phyloP scores from a whole-genome alignment of 1,284 basidiomycete species.

The Sanghuangporus baumii region DNA sequence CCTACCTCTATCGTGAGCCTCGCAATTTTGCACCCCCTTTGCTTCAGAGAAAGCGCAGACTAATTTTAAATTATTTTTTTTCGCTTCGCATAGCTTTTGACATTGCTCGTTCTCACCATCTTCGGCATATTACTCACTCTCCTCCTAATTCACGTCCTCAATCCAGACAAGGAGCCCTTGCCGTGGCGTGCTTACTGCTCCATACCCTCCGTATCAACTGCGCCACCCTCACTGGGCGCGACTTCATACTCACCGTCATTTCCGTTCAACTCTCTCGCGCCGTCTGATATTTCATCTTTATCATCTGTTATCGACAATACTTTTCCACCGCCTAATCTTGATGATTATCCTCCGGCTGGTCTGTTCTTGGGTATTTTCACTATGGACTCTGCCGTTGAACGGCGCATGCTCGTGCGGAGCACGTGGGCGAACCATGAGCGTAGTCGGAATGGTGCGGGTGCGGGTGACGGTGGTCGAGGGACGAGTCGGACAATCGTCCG shows the following conservation, averaged over 20 bases:
- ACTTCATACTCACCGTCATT: slow-evolving; percentile 31
- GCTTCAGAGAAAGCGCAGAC: not conserved
- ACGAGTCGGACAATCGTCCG: slow-evolving; percentile 86
- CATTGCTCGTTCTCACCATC: slow-evolving; percentile 64
- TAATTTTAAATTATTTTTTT: not conserved
- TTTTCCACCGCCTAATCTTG: slow-evolving; percentile 66
- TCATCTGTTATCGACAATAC: slow-evolving; percentile 26
- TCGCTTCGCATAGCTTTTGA: slow-evolving; percentile 54
- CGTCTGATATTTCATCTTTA: slow-evolving; percentile 30
- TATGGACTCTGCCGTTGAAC: slow-evolving; percentile 80
- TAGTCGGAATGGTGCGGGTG: slow-evolving; percentile 67
- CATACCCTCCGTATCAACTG: slow-evolving; percentile 42
- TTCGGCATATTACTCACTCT: slow-evolving; percentile 76
- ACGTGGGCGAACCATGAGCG: slow-evolving; percentile 85
- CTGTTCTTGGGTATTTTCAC: slow-evolving; percentile 91
- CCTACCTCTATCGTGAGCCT: slow-evolving; percentile 72
- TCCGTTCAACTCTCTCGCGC: slow-evolving; percentile 34
- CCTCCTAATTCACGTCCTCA: slow-evolving; percentile 85
- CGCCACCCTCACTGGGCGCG: slow-evolving; percentile 32
- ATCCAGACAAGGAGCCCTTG: slow-evolving; percentile 91
- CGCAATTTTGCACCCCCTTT: not conserved
- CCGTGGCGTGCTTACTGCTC: slow-evolving; percentile 94
- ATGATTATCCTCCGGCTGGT: slow-evolving; percentile 81
- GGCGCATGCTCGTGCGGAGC: slow-evolving; percentile 84
- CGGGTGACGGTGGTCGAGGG: slow-evolving; percentile 64